phyloP scores from a whole-genome alignment of 371 early-diverging fungal genomes.

The Mucor velutinosus region DNA sequence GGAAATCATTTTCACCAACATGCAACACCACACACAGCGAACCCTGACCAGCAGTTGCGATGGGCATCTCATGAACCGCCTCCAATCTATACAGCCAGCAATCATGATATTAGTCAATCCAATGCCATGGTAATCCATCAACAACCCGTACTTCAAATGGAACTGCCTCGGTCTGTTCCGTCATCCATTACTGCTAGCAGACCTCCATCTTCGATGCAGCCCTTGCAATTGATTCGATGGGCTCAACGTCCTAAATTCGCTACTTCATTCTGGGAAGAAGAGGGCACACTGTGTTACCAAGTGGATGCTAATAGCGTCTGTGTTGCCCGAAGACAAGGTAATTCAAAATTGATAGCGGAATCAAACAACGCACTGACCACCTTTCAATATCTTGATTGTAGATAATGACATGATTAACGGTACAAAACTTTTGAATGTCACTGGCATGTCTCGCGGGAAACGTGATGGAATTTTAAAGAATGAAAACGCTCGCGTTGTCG shows the following conservation, averaged over 20 bases:
- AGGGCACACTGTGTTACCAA: slow-evolving; percentile 75
- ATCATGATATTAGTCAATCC: background rate
- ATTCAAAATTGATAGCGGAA: background rate
- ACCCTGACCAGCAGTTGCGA: background rate
- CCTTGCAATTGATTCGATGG: slow-evolving; percentile 2
- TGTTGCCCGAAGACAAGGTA: slow-evolving; percentile 77
- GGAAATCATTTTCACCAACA: background rate
- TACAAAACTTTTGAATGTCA: slow-evolving; percentile 78
- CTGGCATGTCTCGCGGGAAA: slow-evolving; percentile 80
- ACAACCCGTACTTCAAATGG: background rate
- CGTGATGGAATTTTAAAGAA: slow-evolving; percentile 80
- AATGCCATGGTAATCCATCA: background rate
- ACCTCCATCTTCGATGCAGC: background rate
- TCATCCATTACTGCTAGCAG: background rate
- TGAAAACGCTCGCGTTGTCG: slow-evolving; percentile 72
- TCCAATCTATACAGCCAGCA: background rate
- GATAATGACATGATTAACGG: slow-evolving; percentile 82
- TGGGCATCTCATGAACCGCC: background rate
- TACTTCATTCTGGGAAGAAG: slow-evolving; percentile 83
- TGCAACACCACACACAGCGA: background rate
- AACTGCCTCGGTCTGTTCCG: background rate
- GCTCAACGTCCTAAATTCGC: slow-evolving; percentile 58
- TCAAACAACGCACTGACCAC: background rate
- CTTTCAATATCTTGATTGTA: background rate
- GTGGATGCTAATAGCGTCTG: slow-evolving; percentile 77